A percentile compares a stretch with the other conserved stretches of the same genome.
These are phyloP conservation scores for Cenococcum geophilum DNA, from an alignment of 495 filamentous ascomycete species.

Conservation along the genomic window DNA sequence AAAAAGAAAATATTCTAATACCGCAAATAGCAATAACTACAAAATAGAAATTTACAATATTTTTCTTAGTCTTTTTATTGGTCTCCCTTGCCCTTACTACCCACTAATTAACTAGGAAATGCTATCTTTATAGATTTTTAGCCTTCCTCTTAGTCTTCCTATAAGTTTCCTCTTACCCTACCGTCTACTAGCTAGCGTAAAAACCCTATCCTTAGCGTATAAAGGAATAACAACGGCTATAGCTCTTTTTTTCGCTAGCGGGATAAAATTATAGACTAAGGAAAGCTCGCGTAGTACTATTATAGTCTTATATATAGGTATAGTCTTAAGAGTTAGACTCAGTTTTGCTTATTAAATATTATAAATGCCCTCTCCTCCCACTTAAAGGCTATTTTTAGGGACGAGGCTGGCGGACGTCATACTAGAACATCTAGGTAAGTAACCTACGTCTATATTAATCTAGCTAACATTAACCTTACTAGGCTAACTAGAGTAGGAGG, in stretches of 20 bases:
- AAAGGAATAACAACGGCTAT: conserved; percentile 2
- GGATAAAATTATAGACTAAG: neutral
- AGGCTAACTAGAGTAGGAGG: neutral
- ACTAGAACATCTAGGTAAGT: neutral
- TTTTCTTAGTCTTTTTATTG: neutral
- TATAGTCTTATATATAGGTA: neutral
- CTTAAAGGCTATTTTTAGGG: neutral
- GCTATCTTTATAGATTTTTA: no score
- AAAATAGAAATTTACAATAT: neutral
- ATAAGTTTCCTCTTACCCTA: no score
- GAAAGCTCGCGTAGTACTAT: neutral
- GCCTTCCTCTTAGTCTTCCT: no score
- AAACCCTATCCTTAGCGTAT: neutral
- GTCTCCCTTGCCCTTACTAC: neutral
- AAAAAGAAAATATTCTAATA: no score
- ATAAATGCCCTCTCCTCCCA: neutral
- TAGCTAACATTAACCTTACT: no score
- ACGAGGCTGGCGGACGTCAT: neutral
- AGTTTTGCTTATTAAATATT: neutral
- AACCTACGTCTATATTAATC: no score
- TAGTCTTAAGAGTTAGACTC: neutral
- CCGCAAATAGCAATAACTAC: no score
- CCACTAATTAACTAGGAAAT: no score
- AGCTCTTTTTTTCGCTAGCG: neutral
- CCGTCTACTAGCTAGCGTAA: no score